phyloP scores from a whole-genome alignment of 164 flowering plant species.

The Kingdonia uniflora region DNA sequence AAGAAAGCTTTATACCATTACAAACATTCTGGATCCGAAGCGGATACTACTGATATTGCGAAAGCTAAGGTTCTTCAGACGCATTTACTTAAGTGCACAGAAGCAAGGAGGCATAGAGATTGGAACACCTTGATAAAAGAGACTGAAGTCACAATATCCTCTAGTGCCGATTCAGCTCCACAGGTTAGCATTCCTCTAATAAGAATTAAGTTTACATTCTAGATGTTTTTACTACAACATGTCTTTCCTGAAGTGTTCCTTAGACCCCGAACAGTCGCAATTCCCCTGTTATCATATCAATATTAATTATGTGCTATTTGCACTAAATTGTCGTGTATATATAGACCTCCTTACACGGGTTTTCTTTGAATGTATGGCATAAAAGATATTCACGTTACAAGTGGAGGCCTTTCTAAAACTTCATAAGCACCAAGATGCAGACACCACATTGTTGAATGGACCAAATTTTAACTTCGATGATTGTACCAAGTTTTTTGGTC shows the following conservation, averaged over 20 bases:
- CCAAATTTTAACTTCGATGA: constrained; percentile 32
- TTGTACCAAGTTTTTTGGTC: constrained; percentile 42
- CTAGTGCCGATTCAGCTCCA: constrained; percentile 76
- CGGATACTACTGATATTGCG: constrained; percentile 20
- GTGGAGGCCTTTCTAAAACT: constrained; percentile 74
- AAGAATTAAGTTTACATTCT: not conserved
- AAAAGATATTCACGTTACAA: constrained; percentile 56
- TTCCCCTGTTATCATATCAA: too few species aligned
- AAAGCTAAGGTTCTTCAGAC: constrained; percentile 39
- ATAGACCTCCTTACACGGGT: too few species aligned
- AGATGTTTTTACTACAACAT: too few species aligned
- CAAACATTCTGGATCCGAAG: constrained; percentile 33
- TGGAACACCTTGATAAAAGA: constrained; percentile 51
- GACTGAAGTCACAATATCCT: constrained; percentile 33
- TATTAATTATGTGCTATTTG: too few species aligned
- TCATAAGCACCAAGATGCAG: constrained; percentile 63
- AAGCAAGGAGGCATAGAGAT: constrained; percentile 40
- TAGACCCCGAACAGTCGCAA: too few species aligned
- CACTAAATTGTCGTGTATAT: too few species aligned
- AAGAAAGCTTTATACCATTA: constrained; percentile 61
- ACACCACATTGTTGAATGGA: constrained; percentile 22
- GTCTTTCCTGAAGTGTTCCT: too few species aligned
- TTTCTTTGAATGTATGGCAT: not conserved
- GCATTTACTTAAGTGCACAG: constrained; percentile 35
- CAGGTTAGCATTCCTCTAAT: constrained; percentile 26